Evolutionary conservation across 2,329 filamentous ascomycete species (phyloP), one percentile per base, ranked within the genome.

Genomic region (Botrytis sinoallii): DNA sequence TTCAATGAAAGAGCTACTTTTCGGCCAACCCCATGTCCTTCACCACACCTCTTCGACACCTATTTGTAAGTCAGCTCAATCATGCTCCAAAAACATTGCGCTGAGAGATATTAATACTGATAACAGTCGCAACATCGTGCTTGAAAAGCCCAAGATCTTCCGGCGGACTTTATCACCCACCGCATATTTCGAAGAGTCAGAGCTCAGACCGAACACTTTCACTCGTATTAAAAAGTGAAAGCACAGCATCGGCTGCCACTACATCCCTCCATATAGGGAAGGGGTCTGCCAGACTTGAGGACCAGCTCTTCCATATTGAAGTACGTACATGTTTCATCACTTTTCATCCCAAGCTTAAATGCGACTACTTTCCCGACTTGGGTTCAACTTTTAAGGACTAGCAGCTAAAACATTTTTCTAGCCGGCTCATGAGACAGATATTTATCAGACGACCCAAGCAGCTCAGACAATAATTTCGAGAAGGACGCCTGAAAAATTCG

Each of bases 161-260:
- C 22, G n/a, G 22, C 9, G 40, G 14, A 44, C 7, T 7, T 7
- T 22, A 8, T 14, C 6, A 20, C 20, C 7, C 22, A 14, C 20
- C 10, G 1, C 16, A 65, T 64, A 16, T 8, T 38, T 4, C 14
- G 7, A n/a, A 52, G 4, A 52, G 1, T 6, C 3, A 48, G 16
- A 52, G 22, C 4, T 25, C 32, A 29, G 22, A n/a, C 1, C 8
- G 12, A 40, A 48, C 12, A n/a, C 32, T 5, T 10, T 1, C 12
- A 67, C 1, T 4, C 7, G 1, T 12, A 40, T 40, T 1, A 3
- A 18, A 12, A 38, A 2, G 12, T 22, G 7, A 20, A 1, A 35
- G 1, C 6, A 20, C 22, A 4, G 18, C 25, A n/a, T 22, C 7
- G 4, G 9, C 7, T 1, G 3, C 0, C 20, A 48, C 10, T 7